phyloP scores from a whole-genome alignment of 768 basidiomycete species.

The Crassisporium funariophilum region DNA sequence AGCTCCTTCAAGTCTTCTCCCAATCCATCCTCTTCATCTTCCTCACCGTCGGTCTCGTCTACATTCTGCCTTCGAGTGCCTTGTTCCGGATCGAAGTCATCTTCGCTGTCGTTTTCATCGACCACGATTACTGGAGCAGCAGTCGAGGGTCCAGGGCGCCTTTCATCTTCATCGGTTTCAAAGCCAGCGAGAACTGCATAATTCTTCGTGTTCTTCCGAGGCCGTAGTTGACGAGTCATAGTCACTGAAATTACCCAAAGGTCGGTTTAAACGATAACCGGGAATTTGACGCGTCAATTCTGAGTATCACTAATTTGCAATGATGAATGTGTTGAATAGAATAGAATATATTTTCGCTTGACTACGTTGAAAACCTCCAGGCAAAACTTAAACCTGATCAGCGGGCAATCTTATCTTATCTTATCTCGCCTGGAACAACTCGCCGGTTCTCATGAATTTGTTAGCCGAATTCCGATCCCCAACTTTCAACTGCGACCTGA shows the following conservation, averaged over 20 bases:
- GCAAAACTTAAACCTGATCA: conserved; percentile 4
- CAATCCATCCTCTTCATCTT: conserved; percentile 30
- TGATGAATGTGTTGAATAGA: no score
- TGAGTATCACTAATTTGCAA: no score
- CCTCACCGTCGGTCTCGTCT: conserved; percentile 29
- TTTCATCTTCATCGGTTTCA: conserved; percentile 36
- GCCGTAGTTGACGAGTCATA: conserved; percentile 61
- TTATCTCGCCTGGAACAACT: conserved; percentile 2
- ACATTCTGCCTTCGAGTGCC: conserved; percentile 32
- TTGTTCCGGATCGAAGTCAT: conserved; percentile 58
- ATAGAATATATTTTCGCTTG: no score
- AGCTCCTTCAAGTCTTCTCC: conserved; percentile 26
- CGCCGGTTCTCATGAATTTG: no score
- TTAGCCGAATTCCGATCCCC: no score
- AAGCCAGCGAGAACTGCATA: conserved; percentile 44
- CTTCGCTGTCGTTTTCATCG: conserved; percentile 45
- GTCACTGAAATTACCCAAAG: not conserved
- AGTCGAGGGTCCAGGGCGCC: conserved; percentile 41
- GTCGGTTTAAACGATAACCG: no score
- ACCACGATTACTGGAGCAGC: conserved; percentile 37
- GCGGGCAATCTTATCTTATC: conserved; percentile 4
- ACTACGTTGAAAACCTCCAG: no score
- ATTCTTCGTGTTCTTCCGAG: conserved; percentile 52
- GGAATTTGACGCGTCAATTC: no score
- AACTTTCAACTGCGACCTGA: no score